A percentile compares a stretch with the other conserved stretches of the same genome.
These are phyloP conservation scores for Emydomyces testavorans DNA, from an alignment of 2,329 filamentous ascomycete genomes.

Conservation along the genomic window DNA sequence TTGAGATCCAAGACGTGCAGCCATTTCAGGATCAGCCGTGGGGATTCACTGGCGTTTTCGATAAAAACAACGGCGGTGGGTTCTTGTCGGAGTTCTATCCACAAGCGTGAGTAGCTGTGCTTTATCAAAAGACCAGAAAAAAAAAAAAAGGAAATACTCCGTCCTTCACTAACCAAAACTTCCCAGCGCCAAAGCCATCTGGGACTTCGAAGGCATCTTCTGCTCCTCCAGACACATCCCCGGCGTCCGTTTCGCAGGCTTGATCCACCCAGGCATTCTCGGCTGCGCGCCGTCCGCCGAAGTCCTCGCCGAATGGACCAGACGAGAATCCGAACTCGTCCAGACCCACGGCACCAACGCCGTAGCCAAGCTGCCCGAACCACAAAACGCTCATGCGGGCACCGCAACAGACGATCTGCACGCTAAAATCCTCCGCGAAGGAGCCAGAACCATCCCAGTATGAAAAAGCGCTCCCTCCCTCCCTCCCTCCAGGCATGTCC, in stretches of 20 bases:
- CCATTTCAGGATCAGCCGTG: slow-evolving; percentile 75
- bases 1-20: slow-evolving; percentile 90
- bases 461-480: too few species aligned
- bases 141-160: slow-evolving; percentile 22
- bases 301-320: slow-evolving; percentile 71
- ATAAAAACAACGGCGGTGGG: slow-evolving; percentile 70
- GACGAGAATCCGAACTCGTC: slow-evolving; percentile 69
- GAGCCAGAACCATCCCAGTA: slow-evolving; percentile 70
- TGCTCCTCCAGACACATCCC: slow-evolving; percentile 80
- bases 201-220: slow-evolving; percentile 67
- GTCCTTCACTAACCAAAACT: background rate
- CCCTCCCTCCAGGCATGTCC: too few species aligned
- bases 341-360: slow-evolving; percentile 49
- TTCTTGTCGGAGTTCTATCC: slow-evolving; percentile 84
- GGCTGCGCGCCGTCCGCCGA: slow-evolving; percentile 75
- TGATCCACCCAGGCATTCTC: slow-evolving; percentile 86
- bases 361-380: slow-evolving; percentile 67
- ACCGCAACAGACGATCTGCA: slow-evolving; percentile 45
- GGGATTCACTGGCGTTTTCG: slow-evolving; percentile 81
- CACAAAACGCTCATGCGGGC: slow-evolving; percentile 62
- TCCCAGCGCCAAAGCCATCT: slow-evolving; percentile 54
- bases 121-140: slow-evolving; percentile 29
- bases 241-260: slow-evolving; percentile 72
- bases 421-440: slow-evolving; percentile 60
- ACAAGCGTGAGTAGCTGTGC: slow-evolving; percentile 48